Conservation (phyloP, 78 protist genomes). For the slime mould (Dictyostelium discoideum) region dicty_2.7 NC_007088.5:3304001-3304500, state of each 20-base stretch:
- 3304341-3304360: too few species aligned
- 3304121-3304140: conserved; percentile 65
- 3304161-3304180: conserved; percentile 90
- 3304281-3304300: conserved; percentile 56
- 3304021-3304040: conserved; percentile 71
- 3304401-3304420: too few species aligned
- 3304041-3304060: conserved; percentile 50
- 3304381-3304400: background rate
- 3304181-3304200: conserved; percentile 43
- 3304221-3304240: conserved; percentile 54
- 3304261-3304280: conserved; percentile 59
- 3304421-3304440: too few species aligned
- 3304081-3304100: background rate
- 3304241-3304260: conserved; percentile 27
- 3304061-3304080: background rate
- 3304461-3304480: too few species aligned
- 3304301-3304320: conserved; percentile 57
- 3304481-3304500: too few species aligned
- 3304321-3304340: conserved; percentile 17
- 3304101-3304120: conserved; percentile 44
- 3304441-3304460: too few species aligned
- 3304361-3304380: background rate
- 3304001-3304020: conserved; percentile 84
- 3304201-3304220: conserved; percentile 33
- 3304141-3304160: conserved; percentile 63